A percentile compares a stretch with the other conserved stretches of the same genome.
Conservation (phyloP, 2,329 filamentous ascomycete genomes). For the Daldinia sp. region DNA sequence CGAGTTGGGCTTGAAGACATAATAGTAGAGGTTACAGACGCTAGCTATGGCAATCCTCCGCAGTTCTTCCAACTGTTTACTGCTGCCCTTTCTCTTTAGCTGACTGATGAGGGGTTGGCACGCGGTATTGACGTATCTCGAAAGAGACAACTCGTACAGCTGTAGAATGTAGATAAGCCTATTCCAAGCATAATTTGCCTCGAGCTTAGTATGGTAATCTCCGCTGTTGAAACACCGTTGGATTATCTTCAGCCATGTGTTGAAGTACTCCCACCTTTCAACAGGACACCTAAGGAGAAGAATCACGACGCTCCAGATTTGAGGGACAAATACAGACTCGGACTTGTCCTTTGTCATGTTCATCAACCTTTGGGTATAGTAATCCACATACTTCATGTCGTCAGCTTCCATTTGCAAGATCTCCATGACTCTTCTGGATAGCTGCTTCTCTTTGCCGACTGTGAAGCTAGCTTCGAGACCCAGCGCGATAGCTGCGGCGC, state of each 20-base stretch:
- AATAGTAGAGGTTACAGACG: conserved; percentile 84
- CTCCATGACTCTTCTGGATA: conserved; percentile 72
- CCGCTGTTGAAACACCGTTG: conserved; percentile 85
- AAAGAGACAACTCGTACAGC: conserved; percentile 66
- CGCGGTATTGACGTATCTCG: conserved; percentile 63
- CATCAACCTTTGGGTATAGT: conserved; percentile 72
- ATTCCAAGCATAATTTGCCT: conserved; percentile 87
- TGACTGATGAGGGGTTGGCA: conserved; percentile 74
- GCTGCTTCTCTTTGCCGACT: conserved; percentile 72
- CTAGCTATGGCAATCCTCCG: conserved; percentile 69
- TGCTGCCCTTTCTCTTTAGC: conserved; percentile 69
- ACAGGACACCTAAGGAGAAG: conserved; percentile 75
- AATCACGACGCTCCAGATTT: conserved; percentile 87
- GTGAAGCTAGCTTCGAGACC: conserved; percentile 74
- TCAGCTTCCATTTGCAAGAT: conserved; percentile 67
- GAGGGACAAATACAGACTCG: conserved; percentile 74
- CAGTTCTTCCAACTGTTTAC: conserved; percentile 65
- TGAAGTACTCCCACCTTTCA: conserved; percentile 77
- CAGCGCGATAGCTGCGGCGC: conserved; percentile 75
- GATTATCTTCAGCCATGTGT: conserved; percentile 78
- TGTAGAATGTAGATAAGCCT: conserved; percentile 79
- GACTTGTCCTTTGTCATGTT: conserved; percentile 72
- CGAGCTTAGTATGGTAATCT: conserved; percentile 73
- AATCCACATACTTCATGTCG: conserved; percentile 71
- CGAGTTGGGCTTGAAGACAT: conserved; percentile 76